A percentile compares a stretch with the other conserved stretches of the same genome.
phyloP scores from a whole-genome alignment of 1,139 yeast species.

The Suhomyces kunorum region DNA sequence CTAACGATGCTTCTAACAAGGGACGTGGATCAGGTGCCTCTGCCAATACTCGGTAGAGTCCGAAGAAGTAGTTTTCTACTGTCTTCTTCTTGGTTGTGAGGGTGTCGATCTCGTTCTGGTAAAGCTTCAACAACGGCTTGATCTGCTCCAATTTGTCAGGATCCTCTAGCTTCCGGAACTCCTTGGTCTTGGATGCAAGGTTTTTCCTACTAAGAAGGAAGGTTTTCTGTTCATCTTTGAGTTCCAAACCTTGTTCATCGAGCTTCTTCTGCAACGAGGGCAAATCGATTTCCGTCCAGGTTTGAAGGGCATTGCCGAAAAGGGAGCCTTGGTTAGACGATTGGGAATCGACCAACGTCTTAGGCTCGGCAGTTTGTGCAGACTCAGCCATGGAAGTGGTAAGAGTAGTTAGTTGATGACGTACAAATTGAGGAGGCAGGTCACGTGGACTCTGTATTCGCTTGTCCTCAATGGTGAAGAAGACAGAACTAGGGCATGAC shows the following conservation, averaged over 20 bases:
- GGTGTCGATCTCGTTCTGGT: slow-evolving; percentile 85
- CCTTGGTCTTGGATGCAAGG: slow-evolving; percentile 79
- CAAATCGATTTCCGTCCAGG: slow-evolving; percentile 77
- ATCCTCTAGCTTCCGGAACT: slow-evolving; percentile 70
- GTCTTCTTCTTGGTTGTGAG: slow-evolving; percentile 76
- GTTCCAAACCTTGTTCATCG: slow-evolving; percentile 73
- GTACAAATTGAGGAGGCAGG: slow-evolving; percentile 3
- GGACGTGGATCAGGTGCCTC: slow-evolving; percentile 96
- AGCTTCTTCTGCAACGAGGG: slow-evolving; percentile 67
- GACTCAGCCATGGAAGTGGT: slow-evolving; percentile 3
- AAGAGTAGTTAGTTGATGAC: not conserved
- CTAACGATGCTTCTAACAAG: slow-evolving; percentile 68
- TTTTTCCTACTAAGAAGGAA: slow-evolving; percentile 72
- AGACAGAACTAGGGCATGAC: not conserved
- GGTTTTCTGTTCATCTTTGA: slow-evolving; percentile 67
- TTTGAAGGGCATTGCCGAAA: slow-evolving; percentile 56
- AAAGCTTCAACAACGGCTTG: slow-evolving; percentile 70
- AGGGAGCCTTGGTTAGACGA: slow-evolving; percentile 16
- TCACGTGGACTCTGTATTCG: not conserved
- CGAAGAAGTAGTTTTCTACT: slow-evolving; percentile 73
- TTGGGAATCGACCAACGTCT: slow-evolving; percentile 3
- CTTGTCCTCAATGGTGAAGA: not conserved
- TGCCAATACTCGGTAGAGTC: slow-evolving; percentile 70
- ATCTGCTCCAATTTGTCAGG: slow-evolving; percentile 65
- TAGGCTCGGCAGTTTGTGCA: slow-evolving; percentile 1